Base-by-base conservation (phyloP, 768 basidiomycete genomes). In the Grammothele lineata region DNA sequence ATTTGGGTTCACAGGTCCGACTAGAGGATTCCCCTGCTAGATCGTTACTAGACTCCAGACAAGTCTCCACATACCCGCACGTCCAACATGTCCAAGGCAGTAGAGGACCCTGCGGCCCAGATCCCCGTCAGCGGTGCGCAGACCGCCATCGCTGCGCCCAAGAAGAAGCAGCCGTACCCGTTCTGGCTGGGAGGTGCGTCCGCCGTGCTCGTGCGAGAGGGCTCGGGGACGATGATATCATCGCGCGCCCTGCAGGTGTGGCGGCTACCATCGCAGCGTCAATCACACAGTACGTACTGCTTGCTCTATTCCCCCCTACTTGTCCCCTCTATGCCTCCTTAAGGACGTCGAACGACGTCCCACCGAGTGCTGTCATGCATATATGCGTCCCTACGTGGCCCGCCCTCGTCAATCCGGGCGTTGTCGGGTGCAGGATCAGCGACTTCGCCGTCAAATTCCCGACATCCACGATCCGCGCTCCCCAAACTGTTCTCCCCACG, bases 181-280 rank as follows among this genome's bases (percentile, higher is more conserved):
- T 89, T 90, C 70, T 92, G 86, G 77, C 74, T 92, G 7, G 89
- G 89, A 62, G 89, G 88, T 78, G 43, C 44, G 71, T 65, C 7
- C 34, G 37, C 33, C 23, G 32, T 26, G 39, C 48, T 15, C 24
- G n/a, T n/a, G 21, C 45, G 7, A n/a, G 34, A 23, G 30, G 22
- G 12, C 40, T 17, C 44, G 35, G 24, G 11, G 26, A 34, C 44
- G 12, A 42, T 45, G 41, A 56, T 41, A 24, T 12, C 23, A 23
- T 40, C 34, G n/a, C n/a, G n/a, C 40, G 18, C 24, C 33, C 37
- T 18, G 14, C 48, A 82, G 80, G 81, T 61, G 65, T 91, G 26
- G 89, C 89, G 35, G 88, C 89, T 9, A 89, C 87, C 34, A 89
- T 91, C 48, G 89, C 89, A 11, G 89, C 89, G n/a, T 87, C 84